A percentile compares a stretch with the other conserved stretches of the same genome.
phyloP scores from a whole-genome alignment of 768 basidiomycete species.

The Calocera cornea region DNA sequence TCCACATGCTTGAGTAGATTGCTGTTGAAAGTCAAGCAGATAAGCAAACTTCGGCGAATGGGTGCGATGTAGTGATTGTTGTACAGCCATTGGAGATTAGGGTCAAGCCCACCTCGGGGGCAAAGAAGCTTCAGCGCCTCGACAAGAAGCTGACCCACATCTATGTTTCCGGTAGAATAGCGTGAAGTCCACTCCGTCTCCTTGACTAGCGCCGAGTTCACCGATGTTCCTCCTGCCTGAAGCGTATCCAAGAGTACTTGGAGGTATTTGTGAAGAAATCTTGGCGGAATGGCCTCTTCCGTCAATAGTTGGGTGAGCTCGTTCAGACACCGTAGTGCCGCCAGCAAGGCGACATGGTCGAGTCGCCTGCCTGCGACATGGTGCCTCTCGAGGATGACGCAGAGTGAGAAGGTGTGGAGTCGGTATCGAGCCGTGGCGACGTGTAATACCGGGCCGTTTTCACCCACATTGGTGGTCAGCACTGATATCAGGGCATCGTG shows the following conservation, averaged over 20 bases:
- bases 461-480: neutral
- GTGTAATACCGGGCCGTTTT: neutral
- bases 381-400: neutral
- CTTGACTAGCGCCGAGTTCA: neutral
- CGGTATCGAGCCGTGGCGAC: neutral
- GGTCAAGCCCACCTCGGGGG: neutral
- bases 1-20: neutral
- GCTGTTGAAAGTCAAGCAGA: neutral
- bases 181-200: neutral
- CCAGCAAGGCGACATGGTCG: neutral
- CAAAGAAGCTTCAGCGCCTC: neutral
- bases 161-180: neutral
- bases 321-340: neutral
- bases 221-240: neutral
- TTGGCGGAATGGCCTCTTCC: neutral
- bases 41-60: neutral
- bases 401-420: neutral
- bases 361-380: neutral
- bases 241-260: neutral
- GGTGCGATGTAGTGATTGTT: neutral
- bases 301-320: neutral
- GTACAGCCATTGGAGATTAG: neutral
- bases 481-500: neutral
- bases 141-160: neutral
- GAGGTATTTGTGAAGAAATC: neutral